Evolutionary conservation across 495 filamentous ascomycete genomes (phyloP).

Genomic region (Penicillium samsonianum): DNA sequence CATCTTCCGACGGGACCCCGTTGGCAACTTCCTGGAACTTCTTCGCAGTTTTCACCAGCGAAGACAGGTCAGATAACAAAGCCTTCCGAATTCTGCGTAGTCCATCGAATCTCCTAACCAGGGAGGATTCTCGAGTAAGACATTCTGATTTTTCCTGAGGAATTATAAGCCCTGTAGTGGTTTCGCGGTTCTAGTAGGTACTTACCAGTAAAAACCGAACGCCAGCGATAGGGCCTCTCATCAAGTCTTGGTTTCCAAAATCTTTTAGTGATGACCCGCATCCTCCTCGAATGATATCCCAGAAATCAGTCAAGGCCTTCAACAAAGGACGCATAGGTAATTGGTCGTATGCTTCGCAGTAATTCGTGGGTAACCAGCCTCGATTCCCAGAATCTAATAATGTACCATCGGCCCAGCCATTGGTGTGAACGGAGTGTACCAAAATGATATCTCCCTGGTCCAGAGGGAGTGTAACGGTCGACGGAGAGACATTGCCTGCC

Average conservation of each 20-base stretch:
- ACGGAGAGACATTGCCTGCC: conserved; percentile 63
- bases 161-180: conserved; percentile 8
- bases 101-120: conserved; percentile 72
- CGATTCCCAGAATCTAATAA: conserved; percentile 81
- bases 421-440: conserved; percentile 95
- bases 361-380: conserved; percentile 98
- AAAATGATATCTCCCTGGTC: conserved; percentile 90
- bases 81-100: conserved; percentile 81
- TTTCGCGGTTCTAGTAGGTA: conserved; percentile 14
- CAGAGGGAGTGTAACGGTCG: conserved; percentile 84
- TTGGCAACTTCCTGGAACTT: conserved; percentile 66
- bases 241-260: conserved; percentile 84
- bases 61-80: conserved; percentile 83
- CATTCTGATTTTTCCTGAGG: conserved; percentile 82
- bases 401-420: conserved; percentile 99
- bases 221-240: conserved; percentile 89
- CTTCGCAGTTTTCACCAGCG: conserved; percentile 85
- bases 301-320: conserved; percentile 85
- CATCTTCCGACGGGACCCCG: conserved; percentile 51
- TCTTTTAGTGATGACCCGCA: conserved; percentile 65
- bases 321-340: conserved; percentile 81
- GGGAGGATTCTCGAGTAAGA: conserved; percentile 73
- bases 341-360: conserved; percentile 92
- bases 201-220: conserved; percentile 87
- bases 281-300: conserved; percentile 80